Conservation (phyloP, 179 eudicot genomes). For the Spergularia azorica region DNA sequence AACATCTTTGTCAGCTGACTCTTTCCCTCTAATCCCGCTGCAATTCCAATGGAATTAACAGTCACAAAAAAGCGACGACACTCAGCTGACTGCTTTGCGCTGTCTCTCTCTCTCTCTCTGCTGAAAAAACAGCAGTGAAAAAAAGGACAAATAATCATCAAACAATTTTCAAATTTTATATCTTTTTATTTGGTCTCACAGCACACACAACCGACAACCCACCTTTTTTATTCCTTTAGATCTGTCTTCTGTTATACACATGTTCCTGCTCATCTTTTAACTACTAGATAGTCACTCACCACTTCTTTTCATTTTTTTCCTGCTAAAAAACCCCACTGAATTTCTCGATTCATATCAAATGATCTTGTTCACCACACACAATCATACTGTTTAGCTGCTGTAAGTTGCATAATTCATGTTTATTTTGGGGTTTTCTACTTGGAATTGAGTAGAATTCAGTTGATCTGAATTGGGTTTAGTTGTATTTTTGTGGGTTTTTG, state of each 20-base stretch:
- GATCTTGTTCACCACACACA: not conserved
- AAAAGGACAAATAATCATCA: not conserved
- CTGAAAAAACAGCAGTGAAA: too few relatives aligned
- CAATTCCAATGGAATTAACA: too few relatives aligned
- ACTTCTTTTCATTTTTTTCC: conserved; percentile 7
- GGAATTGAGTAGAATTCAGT: not conserved
- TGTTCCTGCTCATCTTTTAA: not conserved
- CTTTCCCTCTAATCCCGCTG: too few relatives aligned
- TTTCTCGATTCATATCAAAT: not conserved
- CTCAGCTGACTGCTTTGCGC: too few relatives aligned
- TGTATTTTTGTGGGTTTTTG: not conserved
- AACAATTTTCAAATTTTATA: not conserved
- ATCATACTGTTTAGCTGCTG: conserved; percentile 11
- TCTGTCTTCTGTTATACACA: not conserved
- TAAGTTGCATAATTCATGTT: conserved; percentile 6
- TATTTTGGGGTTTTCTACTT: not conserved
- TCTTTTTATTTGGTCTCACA: conserved; percentile 17
- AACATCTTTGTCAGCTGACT: too few relatives aligned
- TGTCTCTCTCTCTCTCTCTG: too few relatives aligned
- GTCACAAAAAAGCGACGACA: too few relatives aligned
- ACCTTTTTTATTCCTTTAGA: conserved; percentile 7
- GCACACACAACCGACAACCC: not conserved
- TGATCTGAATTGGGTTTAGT: not conserved
- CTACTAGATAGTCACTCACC: not conserved
- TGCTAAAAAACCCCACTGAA: not conserved